phyloP scores from a whole-genome alignment of 768 basidiomycete genomes.

The Lactarius quietus region DNA sequence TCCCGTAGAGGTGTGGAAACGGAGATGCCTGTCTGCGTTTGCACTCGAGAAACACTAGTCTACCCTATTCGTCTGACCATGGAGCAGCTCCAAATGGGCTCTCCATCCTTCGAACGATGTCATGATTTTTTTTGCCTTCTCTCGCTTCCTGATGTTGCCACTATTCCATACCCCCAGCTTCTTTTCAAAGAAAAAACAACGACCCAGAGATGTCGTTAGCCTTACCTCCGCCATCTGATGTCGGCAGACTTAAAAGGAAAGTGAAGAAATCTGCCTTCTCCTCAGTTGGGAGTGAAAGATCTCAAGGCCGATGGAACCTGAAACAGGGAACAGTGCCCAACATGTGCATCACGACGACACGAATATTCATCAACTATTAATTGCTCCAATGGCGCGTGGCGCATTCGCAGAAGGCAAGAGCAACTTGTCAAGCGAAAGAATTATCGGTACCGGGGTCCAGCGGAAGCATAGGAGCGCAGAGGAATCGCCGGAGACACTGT shows the following conservation, averaged over 20 bases:
- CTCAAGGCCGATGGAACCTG: neutral
- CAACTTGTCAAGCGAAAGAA: neutral
- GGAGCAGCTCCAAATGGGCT: neutral
- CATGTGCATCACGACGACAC: neutral
- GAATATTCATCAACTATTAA: neutral
- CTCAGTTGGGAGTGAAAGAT: neutral
- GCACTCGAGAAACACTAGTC: neutral
- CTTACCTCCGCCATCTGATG: neutral
- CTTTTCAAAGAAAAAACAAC: too few species aligned
- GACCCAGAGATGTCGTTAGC: too few species aligned
- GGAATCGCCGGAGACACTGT: neutral
- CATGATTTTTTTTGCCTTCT: neutral
- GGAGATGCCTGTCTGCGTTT: neutral
- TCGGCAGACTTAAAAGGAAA: neutral
- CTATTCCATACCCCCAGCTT: neutral
- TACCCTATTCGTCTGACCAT: neutral
- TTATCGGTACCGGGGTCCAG: neutral
- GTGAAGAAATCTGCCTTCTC: neutral
- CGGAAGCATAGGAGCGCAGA: neutral
- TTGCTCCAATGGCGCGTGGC: neutral
- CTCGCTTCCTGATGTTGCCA: neutral
- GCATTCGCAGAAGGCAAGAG: neutral
- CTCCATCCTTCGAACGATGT: neutral
- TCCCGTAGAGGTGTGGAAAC: neutral
- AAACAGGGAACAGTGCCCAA: neutral